These are phyloP conservation scores for Populus davidiana DNA, from an alignment of 345 rosid species.

Conservation along the genomic window DNA sequence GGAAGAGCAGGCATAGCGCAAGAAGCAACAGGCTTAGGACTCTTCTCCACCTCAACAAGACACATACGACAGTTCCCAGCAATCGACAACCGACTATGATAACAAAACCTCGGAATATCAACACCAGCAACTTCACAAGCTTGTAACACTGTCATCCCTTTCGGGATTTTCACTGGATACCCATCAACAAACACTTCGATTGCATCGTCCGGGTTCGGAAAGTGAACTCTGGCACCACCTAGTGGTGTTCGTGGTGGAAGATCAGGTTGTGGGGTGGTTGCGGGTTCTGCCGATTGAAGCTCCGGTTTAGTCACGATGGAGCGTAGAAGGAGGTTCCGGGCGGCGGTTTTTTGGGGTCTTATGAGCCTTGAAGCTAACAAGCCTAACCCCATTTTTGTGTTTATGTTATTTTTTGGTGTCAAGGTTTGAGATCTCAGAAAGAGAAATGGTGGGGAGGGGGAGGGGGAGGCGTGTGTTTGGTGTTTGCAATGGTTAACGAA, in stretches of 20 bases:
- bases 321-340: slow-evolving; percentile 37
- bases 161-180: slow-evolving; percentile 85
- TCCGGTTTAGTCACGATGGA: slow-evolving; percentile 68
- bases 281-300: slow-evolving; percentile 71
- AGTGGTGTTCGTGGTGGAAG: slow-evolving; percentile 60
- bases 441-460: not conserved
- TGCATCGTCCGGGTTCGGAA: slow-evolving; percentile 85
- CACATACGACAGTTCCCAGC: slow-evolving; percentile 99
- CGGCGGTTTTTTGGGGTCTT: slow-evolving; percentile 30
- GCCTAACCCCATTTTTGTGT: slow-evolving; percentile 61
- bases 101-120: slow-evolving; percentile 96
- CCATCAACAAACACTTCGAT: slow-evolving; percentile 98
- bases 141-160: slow-evolving; percentile 94
- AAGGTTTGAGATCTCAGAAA: not conserved
- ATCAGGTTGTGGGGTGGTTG: slow-evolving; percentile 46
- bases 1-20: slow-evolving; percentile 99
- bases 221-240: slow-evolving; percentile 79
- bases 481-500: not conserved
- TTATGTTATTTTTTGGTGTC: too few species aligned
- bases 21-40: slow-evolving; percentile 98
- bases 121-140: slow-evolving; percentile 98
- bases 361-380: slow-evolving; percentile 66
- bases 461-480: slow-evolving; percentile 1
- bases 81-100: slow-evolving; percentile 85
- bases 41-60: slow-evolving; percentile 97